phyloP scores from a whole-genome alignment of 1,284 basidiomycete species.

The Porodaedalea pini region DNA sequence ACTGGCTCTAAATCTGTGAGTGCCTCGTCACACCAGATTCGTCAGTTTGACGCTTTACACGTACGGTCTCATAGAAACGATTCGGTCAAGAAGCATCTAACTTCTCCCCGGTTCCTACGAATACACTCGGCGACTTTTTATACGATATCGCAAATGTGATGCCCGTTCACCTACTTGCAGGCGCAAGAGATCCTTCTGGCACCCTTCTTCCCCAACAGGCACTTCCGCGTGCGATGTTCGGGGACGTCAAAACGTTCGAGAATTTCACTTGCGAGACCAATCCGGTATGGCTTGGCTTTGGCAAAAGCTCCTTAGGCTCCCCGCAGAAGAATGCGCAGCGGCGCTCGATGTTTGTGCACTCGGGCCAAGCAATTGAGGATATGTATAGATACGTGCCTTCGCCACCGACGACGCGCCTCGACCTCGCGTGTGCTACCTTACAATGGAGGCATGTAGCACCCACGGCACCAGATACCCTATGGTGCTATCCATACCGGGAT shows the following conservation, averaged over 20 bases:
- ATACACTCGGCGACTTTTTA: slow-evolving; percentile 67
- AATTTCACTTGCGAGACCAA: slow-evolving; percentile 84
- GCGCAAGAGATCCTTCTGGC: slow-evolving; percentile 83
- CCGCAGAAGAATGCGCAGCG: slow-evolving; percentile 25
- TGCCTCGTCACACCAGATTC: neutral
- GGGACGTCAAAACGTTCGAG: slow-evolving; percentile 58
- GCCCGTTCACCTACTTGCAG: slow-evolving; percentile 83
- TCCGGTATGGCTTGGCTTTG: slow-evolving; percentile 78
- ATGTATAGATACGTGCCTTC: slow-evolving; percentile 88
- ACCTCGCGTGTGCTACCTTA: slow-evolving; percentile 76
- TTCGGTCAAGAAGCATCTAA: slow-evolving; percentile 58
- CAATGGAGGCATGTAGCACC: slow-evolving; percentile 96
- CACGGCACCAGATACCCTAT: slow-evolving; percentile 96
- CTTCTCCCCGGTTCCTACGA: slow-evolving; percentile 73
- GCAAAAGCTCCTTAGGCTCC: slow-evolving; percentile 21
- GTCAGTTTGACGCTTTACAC: slow-evolving; percentile 6
- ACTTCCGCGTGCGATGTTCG: slow-evolving; percentile 89
- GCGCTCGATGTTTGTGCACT: slow-evolving; percentile 72
- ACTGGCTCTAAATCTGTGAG: slow-evolving; percentile 4
- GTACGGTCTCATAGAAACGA: slow-evolving; percentile 43
- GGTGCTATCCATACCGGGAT: slow-evolving; percentile 93
- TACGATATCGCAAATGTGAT: slow-evolving; percentile 69
- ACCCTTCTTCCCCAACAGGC: slow-evolving; percentile 92
- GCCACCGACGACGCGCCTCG: slow-evolving; percentile 62
- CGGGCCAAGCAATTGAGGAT: slow-evolving; percentile 93